Evolutionary conservation across 495 filamentous ascomycete genomes (phyloP).

Genomic region (Hypoxylon lienhwacheense): DNA sequence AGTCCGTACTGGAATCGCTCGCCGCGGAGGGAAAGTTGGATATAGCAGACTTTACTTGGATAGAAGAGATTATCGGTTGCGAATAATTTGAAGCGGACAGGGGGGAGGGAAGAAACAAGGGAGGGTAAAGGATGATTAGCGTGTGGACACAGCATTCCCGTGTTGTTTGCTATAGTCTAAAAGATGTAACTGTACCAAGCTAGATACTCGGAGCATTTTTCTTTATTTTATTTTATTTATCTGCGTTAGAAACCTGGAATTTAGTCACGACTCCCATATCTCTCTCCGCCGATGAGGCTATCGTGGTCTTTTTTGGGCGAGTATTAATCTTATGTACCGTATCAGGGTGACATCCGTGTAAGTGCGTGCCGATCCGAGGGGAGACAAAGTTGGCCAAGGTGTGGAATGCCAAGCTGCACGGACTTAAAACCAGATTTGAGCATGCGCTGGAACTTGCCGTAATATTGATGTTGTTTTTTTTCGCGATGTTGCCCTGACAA

Average conservation of each 20-base stretch:
- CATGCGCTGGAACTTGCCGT: conserved; percentile 11
- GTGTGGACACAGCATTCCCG: neutral
- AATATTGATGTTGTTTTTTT: conserved; percentile 4
- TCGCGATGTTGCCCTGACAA: conserved; percentile 19
- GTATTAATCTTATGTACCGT: too few relatives aligned
- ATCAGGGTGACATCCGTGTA: too few relatives aligned
- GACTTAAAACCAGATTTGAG: neutral
- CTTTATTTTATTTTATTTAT: too few relatives aligned
- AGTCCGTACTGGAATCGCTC: conserved; percentile 45
- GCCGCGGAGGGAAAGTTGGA: conserved; percentile 38
- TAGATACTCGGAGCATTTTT: too few relatives aligned
- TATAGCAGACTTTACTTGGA: conserved; percentile 5
- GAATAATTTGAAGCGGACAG: neutral
- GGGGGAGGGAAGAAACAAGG: neutral
- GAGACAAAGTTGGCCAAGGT: too few relatives aligned
- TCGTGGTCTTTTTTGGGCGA: too few relatives aligned
- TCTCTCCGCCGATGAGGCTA: too few relatives aligned
- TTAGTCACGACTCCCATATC: too few relatives aligned
- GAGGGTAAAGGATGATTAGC: neutral
- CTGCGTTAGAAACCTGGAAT: too few relatives aligned
- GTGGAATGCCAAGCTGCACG: neutral
- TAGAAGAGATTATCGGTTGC: conserved; percentile 1
- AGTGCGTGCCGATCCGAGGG: too few relatives aligned
- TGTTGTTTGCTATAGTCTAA: neutral
- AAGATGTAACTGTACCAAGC: too few relatives aligned